These are phyloP conservation scores for Graphilbum sp. DNA, from an alignment of 2,329 filamentous ascomycete species.

Conservation along the genomic window DNA sequence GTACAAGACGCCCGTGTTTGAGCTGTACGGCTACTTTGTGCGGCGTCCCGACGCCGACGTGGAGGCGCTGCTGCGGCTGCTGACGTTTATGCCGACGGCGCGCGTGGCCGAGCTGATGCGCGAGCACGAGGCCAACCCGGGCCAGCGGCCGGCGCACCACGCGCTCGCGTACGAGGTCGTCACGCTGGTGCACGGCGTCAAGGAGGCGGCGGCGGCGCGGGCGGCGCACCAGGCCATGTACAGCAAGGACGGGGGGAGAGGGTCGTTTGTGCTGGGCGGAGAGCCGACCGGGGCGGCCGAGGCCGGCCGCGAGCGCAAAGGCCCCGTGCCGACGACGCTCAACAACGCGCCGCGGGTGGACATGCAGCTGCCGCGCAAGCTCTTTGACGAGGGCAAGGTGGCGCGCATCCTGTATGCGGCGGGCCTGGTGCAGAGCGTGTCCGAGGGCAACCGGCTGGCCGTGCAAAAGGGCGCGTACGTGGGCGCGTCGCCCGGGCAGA, in stretches of 20 bases:
- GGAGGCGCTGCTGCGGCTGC: constrained; percentile 66
- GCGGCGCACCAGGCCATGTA: constrained; percentile 35
- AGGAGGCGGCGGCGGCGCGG: constrained; percentile 47
- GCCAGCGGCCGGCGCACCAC: constrained; percentile 67
- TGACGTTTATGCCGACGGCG: constrained; percentile 68
- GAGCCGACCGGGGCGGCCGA: constrained; percentile 3
- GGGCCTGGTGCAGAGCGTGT: constrained; percentile 38
- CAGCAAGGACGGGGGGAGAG: constrained; percentile 14
- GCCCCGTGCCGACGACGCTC: constrained; percentile 10
- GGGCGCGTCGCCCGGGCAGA: constrained; percentile 27
- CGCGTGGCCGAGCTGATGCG: constrained; percentile 53
- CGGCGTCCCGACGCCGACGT: constrained; percentile 68
- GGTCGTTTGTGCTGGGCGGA: constrained; percentile 1
- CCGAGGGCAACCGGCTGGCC: constrained; percentile 43
- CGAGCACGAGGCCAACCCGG: constrained; percentile 49
- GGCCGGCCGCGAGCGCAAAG: neutral
- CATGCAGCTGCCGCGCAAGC: constrained; percentile 40
- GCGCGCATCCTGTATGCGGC: constrained; percentile 41
- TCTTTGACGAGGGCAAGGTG: constrained; percentile 38
- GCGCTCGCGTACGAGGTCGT: constrained; percentile 68
- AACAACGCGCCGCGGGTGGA: constrained; percentile 36
- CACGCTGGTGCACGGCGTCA: constrained; percentile 56
- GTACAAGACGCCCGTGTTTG: constrained; percentile 64
- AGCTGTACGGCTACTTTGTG: constrained; percentile 84
- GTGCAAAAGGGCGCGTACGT: constrained; percentile 41